Evolutionary conservation across 768 basidiomycete species (phyloP), one percentile per base, ranked within the genome.

Genomic region (Termitomyces sp.): DNA sequence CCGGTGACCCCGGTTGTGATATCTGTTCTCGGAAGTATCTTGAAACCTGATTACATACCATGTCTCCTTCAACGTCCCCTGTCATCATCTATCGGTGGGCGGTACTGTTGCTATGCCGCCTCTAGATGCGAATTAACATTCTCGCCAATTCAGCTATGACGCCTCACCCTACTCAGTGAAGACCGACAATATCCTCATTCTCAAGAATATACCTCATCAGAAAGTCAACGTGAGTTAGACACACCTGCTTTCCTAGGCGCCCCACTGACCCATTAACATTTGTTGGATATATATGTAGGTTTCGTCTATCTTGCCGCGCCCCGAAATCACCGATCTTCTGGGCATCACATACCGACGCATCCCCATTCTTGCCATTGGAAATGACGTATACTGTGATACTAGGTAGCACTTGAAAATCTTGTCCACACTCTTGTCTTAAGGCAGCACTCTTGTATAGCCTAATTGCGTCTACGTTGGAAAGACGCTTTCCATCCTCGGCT

Each of bases 331-430:
- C 54, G 79, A 81, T 22, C 67, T 79, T 1, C 75, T 81, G 7
- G 86, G 84, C 3, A 71, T 87, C 12, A 72, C 73, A 28, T 86
- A 87, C 69, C 82, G 86, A 12, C 79, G 82, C 15, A 84, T 88
- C 28, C 85, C 85, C 11, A 74, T 87, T 24, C 76, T 86, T 8
- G 82, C 85, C 9, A 83, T 87, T 48, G 85, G 85, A 15, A 83
- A 81, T 65, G 84, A 87, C 66, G 74, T 87, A 3, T 86, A 85
- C 70, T 84, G 82, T 67, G 85, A 86, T 69, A 85, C 82, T 12
- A 79, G 74, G 78, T 73, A 28, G 28, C 4, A 58, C 20, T 20
- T 55, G 22, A 22, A 48, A 5, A 20, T 13, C 38, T 24, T 15
- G n/a, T 55, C 33, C 20, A 35, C 36, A 28, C 32, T 49, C 50